Base-by-base conservation (phyloP, 2,329 filamentous ascomycete species). In the Ciborinia camelliae region DNA sequence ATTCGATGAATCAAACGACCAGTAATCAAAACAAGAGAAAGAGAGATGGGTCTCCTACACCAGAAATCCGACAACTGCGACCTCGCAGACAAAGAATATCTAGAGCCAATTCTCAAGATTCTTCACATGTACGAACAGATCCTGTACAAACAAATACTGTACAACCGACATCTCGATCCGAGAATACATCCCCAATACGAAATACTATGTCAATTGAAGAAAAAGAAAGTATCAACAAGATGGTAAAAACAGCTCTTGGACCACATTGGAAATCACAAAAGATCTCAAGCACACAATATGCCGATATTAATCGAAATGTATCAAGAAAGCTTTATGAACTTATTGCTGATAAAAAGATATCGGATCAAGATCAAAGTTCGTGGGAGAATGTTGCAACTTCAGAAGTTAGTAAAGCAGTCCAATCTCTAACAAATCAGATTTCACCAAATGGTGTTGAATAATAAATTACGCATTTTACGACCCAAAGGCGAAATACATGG, bases 271-370 rank as follows among this genome's bases (percentile, higher is more conserved):
- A 88, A 68, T 89, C 89, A 50, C 88, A 90, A 71, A 85, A 89
- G 68, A 84, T 98, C 67, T 92, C 88, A 23, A 91, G 92, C 70
- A 91, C 97, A 66, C 90, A 97, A 76, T 99, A 96, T 76, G 94
- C 91, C 3, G 86, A 87, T 64, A 97, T 98, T 77, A 98, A 98
- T 75, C 88, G 92, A 68, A 89, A 90, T 66, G 88, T 98, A 41
- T 97, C 92, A 50, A 89, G 92, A 65, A 90, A 89, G 78, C 81
- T 99, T 65, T 99, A 99, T 77, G 92, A 87, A 69, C 84, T 86
- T 67, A 81, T 74, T 50, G 68, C 71, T 7, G 72, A 74, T 45
- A 65, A 66, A 58, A 65, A 69, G 7, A 77, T 81, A 30, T 81
- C 95, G 37, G 85, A 90, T 72, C 83, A 89, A 28, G 85, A 86